Conservation (phyloP, 2,329 filamentous ascomycete genomes). For the Nemania diffusa region DNA sequence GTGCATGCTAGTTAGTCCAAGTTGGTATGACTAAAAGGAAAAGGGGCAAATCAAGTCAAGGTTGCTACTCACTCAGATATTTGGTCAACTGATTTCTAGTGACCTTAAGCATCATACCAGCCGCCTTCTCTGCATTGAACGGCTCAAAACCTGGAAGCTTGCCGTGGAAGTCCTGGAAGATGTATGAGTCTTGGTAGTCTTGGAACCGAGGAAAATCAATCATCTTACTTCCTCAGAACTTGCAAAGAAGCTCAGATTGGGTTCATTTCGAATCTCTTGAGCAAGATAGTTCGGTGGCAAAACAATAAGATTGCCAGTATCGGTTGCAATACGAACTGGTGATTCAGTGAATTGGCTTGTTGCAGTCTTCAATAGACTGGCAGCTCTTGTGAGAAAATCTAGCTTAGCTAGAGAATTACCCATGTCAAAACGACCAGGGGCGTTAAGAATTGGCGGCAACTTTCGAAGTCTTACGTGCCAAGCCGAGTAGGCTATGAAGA, state of each 20-base stretch:
- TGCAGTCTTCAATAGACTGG: constrained; percentile 25
- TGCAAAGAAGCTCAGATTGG: constrained; percentile 25
- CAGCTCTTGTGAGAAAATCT: constrained; percentile 24
- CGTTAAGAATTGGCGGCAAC: constrained; percentile 32
- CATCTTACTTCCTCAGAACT: constrained; percentile 19
- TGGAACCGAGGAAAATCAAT: neutral
- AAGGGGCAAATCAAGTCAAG: neutral
- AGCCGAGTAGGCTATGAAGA: constrained; percentile 17
- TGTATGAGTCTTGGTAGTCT: constrained; percentile 5
- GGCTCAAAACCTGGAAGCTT: constrained; percentile 29
- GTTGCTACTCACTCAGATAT: constrained; percentile 19
- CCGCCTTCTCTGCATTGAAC: constrained; percentile 21
- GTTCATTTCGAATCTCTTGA: constrained; percentile 35
- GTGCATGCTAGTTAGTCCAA: neutral
- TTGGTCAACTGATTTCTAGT: constrained; percentile 32
- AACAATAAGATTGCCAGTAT: constrained; percentile 30
- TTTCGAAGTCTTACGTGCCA: constrained; percentile 24
- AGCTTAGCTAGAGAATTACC: constrained; percentile 28
- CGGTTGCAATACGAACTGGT: constrained; percentile 32
- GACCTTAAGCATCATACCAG: constrained; percentile 28
- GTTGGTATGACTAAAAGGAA: neutral
- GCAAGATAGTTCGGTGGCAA: constrained; percentile 33
- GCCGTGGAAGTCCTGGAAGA: constrained; percentile 32
- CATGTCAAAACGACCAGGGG: constrained; percentile 30
- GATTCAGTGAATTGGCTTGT: constrained; percentile 15